Percentiles rank a stretch among this genome's conserved stretches.
phyloP scores from a whole-genome alignment of 192 early-diverging fungal species.

The Backusella parvicylindrica region DNA sequence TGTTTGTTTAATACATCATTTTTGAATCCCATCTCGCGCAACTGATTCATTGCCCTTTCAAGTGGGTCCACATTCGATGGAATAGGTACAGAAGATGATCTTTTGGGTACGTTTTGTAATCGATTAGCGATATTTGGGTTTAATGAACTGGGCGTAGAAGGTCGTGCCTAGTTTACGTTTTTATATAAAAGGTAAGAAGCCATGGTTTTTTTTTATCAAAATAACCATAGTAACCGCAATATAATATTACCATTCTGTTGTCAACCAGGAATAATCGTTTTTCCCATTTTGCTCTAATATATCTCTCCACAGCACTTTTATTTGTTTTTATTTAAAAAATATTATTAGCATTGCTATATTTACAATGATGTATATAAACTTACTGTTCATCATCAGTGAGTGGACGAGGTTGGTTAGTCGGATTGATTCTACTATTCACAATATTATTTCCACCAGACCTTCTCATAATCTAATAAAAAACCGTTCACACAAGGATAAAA shows the following conservation, averaged over 20 bases:
- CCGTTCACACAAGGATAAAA: not conserved
- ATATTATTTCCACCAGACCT: conserved; percentile 58
- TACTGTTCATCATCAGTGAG: conserved; percentile 54
- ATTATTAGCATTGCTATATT: not conserved
- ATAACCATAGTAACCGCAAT: not conserved
- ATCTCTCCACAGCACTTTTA: conserved; percentile 82
- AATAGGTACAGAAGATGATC: conserved; percentile 28
- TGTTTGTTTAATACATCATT: conserved; percentile 62
- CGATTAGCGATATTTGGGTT: conserved; percentile 7
- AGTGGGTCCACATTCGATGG: not conserved
- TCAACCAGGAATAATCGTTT: conserved; percentile 39
- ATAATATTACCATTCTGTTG: not conserved
- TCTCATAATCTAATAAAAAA: conserved; percentile 1
- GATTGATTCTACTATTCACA: conserved; percentile 70
- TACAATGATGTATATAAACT: not conserved
- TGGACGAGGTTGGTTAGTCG: conserved; percentile 61
- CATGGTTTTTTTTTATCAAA: not conserved
- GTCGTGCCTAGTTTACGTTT: not conserved
- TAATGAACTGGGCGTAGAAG: not conserved
- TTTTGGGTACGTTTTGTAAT: conserved; percentile 9
- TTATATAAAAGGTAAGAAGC: not conserved
- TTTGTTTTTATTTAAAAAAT: not conserved
- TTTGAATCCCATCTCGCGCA: conserved; percentile 83
- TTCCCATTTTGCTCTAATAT: conserved; percentile 94
- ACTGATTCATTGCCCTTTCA: conserved; percentile 10